Conservation (phyloP, 1,284 basidiomycete genomes). For the Amylostereum chailletii region DNA sequence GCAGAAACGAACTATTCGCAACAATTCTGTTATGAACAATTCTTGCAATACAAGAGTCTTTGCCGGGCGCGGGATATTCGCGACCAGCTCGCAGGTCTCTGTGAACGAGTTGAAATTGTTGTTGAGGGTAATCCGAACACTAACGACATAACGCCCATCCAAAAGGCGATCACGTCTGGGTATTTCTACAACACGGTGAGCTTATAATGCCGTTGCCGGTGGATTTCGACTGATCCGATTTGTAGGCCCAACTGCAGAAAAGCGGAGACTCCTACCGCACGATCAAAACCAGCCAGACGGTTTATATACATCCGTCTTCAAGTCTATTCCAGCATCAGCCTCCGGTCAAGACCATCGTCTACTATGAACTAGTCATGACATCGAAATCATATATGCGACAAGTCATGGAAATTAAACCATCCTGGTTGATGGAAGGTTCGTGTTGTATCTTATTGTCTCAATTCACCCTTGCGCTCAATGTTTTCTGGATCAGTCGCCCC, state of each 20-base stretch:
- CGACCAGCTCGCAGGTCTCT: constrained; percentile 91
- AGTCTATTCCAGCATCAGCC: constrained; percentile 94
- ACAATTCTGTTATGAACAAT: constrained; percentile 94
- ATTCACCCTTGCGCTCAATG: constrained; percentile 5
- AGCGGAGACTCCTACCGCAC: constrained; percentile 90
- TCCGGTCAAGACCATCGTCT: constrained; percentile 83
- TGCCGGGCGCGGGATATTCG: constrained; percentile 91
- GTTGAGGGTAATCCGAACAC: constrained; percentile 83
- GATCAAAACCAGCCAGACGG: constrained; percentile 91
- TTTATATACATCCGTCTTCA: constrained; percentile 94
- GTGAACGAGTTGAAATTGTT: constrained; percentile 94
- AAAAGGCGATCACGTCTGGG: constrained; percentile 91
- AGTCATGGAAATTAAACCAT: constrained; percentile 95
- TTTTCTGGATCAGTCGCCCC: constrained; percentile 61
- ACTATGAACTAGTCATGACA: constrained; percentile 92
- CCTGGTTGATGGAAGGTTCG: constrained; percentile 87
- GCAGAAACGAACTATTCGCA: constrained; percentile 94
- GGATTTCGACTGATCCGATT: constrained; percentile 1
- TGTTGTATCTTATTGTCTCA: constrained; percentile 9
- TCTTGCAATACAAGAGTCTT: constrained; percentile 94
- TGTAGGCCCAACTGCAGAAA: constrained; percentile 78
- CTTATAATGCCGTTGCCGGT: constrained; percentile 3
- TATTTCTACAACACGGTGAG: constrained; percentile 92
- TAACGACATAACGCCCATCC: constrained; percentile 86
- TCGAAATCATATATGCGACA: constrained; percentile 86